A percentile compares a stretch with the other conserved stretches of the same genome.
Evolutionary conservation across 495 filamentous ascomycete genomes (phyloP).

Genomic region (Astrocystis sublimbata): DNA sequence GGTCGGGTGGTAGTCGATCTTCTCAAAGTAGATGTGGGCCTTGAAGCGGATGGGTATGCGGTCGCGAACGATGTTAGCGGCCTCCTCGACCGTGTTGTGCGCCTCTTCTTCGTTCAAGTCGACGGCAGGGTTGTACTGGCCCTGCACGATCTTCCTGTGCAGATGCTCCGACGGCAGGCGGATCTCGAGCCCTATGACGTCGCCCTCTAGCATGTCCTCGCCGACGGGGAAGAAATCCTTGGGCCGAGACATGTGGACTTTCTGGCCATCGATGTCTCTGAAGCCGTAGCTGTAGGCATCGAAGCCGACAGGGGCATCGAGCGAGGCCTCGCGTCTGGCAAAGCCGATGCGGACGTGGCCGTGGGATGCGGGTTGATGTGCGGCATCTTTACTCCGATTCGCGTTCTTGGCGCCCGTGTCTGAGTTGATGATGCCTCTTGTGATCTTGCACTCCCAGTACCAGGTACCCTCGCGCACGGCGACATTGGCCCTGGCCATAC

Average conservation of each 20-base stretch:
- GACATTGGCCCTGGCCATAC: constrained; percentile 86
- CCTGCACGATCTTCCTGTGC: constrained; percentile 85
- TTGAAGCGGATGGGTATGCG: constrained; percentile 93
- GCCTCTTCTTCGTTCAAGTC: constrained; percentile 64
- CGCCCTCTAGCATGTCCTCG: constrained; percentile 74
- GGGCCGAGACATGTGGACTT: constrained; percentile 89
- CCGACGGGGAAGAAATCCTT: constrained; percentile 79
- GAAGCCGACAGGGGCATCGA: constrained; percentile 92
- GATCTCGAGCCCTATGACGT: constrained; percentile 94
- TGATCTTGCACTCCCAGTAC: constrained; percentile 92
- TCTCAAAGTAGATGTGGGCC: constrained; percentile 89
- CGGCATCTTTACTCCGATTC: not conserved
- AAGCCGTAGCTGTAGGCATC: constrained; percentile 97
- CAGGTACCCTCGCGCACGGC: constrained; percentile 86
- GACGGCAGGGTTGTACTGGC: constrained; percentile 80
- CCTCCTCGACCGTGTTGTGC: constrained; percentile 42
- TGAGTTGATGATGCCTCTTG: constrained; percentile 57
- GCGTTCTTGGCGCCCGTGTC: constrained; percentile 38
- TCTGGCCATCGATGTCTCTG: constrained; percentile 84
- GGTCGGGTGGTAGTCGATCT: constrained; percentile 83
- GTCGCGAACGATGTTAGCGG: constrained; percentile 83
- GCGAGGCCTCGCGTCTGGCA: constrained; percentile 82
- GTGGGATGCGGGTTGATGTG: constrained; percentile 34
- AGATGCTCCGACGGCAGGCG: constrained; percentile 79
- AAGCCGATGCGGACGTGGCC: constrained; percentile 91